Evolutionary conservation across 2,329 filamentous ascomycete genomes (phyloP).

Genomic region (Septoria linicola): DNA sequence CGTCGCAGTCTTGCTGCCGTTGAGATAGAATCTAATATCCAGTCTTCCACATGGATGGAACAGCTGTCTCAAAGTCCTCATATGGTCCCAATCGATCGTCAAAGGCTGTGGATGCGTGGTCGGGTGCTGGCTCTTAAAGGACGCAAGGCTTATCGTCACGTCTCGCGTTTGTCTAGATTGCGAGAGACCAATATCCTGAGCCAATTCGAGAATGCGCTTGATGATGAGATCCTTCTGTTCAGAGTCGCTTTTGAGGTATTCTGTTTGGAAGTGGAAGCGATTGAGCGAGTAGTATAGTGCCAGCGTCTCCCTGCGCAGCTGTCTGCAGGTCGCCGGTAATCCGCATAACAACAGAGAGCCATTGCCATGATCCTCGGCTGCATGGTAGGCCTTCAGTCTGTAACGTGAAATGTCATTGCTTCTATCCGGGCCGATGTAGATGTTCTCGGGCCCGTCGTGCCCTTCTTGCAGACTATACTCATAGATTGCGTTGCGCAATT

Average conservation of each 20-base stretch:
- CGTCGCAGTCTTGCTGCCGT: slow-evolving; percentile 21
- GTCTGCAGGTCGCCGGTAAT: slow-evolving; percentile 20
- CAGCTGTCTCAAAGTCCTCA: slow-evolving; percentile 14
- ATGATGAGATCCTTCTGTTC: slow-evolving; percentile 19
- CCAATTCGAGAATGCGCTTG: slow-evolving; percentile 16
- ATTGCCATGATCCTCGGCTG: background rate
- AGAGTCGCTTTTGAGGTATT: slow-evolving; percentile 24
- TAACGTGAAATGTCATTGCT: background rate
- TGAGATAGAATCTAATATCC: slow-evolving; percentile 23
- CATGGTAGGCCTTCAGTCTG: slow-evolving; percentile 11
- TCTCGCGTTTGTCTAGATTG: slow-evolving; percentile 24
- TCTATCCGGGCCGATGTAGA: slow-evolving; percentile 15
- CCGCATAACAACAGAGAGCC: slow-evolving; percentile 15
- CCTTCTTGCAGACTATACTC: slow-evolving; percentile 20
- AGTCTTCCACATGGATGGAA: slow-evolving; percentile 23
- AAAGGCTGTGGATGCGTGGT: background rate
- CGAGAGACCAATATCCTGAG: slow-evolving; percentile 10
- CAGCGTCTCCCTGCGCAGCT: slow-evolving; percentile 22
- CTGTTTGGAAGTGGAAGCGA: slow-evolving; percentile 25
- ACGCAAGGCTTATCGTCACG: slow-evolving; percentile 24
- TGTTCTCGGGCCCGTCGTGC: slow-evolving; percentile 6
- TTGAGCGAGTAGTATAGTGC: slow-evolving; percentile 25
- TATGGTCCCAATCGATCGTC: slow-evolving; percentile 25
- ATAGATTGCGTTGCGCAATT: slow-evolving; percentile 23
- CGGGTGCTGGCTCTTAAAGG: slow-evolving; percentile 19